phyloP scores from a whole-genome alignment of 331 rosid species.

The Malus hybrid region DNA sequence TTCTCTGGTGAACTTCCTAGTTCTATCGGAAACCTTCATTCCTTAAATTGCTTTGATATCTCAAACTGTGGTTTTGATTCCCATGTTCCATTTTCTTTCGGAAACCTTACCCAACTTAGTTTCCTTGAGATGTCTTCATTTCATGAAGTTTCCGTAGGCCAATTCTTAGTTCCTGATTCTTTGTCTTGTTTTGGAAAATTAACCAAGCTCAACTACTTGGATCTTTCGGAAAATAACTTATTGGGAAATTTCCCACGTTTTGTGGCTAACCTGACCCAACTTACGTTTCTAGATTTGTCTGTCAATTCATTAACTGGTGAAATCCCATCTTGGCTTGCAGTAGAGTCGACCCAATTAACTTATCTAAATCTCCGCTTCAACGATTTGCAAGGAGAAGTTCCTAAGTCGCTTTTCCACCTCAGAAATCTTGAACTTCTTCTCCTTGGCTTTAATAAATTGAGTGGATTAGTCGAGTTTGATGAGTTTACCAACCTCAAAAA shows the following conservation, averaged over 20 bases:
- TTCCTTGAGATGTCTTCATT: accelerated
- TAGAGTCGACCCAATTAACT: background rate
- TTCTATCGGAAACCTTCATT: background rate
- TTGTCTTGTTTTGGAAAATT: background rate
- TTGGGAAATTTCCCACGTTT: background rate
- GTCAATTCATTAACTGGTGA: background rate
- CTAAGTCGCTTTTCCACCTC: background rate
- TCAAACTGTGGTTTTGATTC: background rate
- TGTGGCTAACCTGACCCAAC: conserved; percentile 7
- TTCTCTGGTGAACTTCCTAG: background rate
- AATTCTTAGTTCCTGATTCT: background rate
- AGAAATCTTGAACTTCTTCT: accelerated
- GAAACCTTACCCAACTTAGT: background rate
- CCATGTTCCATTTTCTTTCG: background rate
- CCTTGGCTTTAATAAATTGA: background rate
- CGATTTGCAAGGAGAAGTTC: background rate
- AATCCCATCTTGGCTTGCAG: background rate
- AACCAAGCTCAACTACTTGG: background rate
- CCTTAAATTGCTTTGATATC: background rate
- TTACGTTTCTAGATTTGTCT: accelerated
- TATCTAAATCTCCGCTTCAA: accelerated
- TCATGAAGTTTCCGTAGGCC: background rate
- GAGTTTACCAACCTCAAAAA: conserved; percentile 6
- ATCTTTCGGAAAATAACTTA: accelerated
- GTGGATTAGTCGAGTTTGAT: conserved; percentile 22